Evolutionary conservation across 1,284 basidiomycete genomes (phyloP), one percentile per base, ranked within the genome.

Genomic region (Malassezia cuniculi): DNA sequence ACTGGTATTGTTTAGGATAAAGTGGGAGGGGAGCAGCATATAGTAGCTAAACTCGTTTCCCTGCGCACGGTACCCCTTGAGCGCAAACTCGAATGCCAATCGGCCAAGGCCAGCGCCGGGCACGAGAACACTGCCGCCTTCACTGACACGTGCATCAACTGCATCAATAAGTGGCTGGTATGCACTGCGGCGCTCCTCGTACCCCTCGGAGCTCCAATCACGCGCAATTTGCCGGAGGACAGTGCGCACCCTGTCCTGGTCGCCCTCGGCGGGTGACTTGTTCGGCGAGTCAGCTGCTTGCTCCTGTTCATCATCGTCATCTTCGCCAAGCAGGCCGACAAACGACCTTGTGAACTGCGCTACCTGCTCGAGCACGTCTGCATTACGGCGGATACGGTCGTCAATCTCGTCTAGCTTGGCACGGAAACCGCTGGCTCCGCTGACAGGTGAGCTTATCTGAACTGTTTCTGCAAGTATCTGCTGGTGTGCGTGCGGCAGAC

Each of bases 41-140:
- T 51, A 59, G 36, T 60, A 62, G 48, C 53, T 56, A 31, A 65
- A 66, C 34, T 66, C 63, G 50, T 66, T 66, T 39, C 60, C 63
- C 36, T 66, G 63, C 21, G 48, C 52, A 24, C 41, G 37, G 38
- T 50, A 66, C 3, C 63, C 63, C 12, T 37, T 42, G 14, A 36
- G 32, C 8, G 61, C 61, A 20, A 59, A 47, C 11, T 66, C 63
- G 25, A 52, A 66, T 0, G 63, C 57, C 1, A 66, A 44, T 2
- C 63, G 47, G 11, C 61, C 63, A 0, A 65, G 39, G 3, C 63
- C 63, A 18, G 60, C 57, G 17, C 63, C 63, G 3, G 63, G 63
- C 0, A 66, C 62, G 8, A 66, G 50, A 12, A 64, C 34, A 17
- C 9, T 18, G 25, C 48, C 14, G 8, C 52, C 20, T 18, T 47